These are phyloP conservation scores for Aspergillus haitiensis DNA, from an alignment of 495 filamentous ascomycete species.

Conservation along the genomic window DNA sequence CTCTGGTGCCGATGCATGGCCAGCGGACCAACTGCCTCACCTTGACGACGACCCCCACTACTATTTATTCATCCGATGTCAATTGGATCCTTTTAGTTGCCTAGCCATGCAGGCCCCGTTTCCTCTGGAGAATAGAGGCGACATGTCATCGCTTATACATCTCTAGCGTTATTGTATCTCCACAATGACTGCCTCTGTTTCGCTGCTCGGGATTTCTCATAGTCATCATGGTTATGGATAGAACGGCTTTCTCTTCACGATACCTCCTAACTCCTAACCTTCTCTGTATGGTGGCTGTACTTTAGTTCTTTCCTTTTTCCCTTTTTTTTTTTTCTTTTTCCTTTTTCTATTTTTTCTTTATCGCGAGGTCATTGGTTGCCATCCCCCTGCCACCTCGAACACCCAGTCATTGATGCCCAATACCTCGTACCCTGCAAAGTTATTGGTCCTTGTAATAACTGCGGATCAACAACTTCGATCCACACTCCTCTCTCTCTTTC, in stretches of 20 bases:
- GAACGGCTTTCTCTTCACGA: conserved; percentile 4
- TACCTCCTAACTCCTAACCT: conserved; percentile 12
- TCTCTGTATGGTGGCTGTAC: conserved; percentile 3
- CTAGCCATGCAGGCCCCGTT: conserved; percentile 28
- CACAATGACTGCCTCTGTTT: conserved; percentile 19
- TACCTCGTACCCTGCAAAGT: conserved; percentile 25
- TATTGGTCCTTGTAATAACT: conserved; percentile 35
- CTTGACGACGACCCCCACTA: conserved; percentile 27
- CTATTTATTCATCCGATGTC: conserved; percentile 15
- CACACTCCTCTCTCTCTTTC: conserved; percentile 26
- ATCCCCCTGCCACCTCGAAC: conserved; percentile 27
- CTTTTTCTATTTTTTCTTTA: conserved; percentile 3
- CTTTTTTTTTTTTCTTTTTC: background rate
- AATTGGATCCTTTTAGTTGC: conserved; percentile 26
- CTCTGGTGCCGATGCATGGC: conserved; percentile 30
- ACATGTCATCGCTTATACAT: conserved; percentile 39
- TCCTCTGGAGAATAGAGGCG: conserved; percentile 34
- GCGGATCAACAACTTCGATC: conserved; percentile 29
- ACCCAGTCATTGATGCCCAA: conserved; percentile 46
- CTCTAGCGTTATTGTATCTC: conserved; percentile 29
- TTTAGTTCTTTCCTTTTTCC: conserved; percentile 14
- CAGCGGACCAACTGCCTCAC: conserved; percentile 28
- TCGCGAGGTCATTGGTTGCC: conserved; percentile 3
- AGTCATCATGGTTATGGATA: conserved; percentile 1
- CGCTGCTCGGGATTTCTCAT: conserved; percentile 16